These are phyloP conservation scores for Pyricularia sp. DNA, from an alignment of 2,329 filamentous ascomycete species.

Conservation along the genomic window DNA sequence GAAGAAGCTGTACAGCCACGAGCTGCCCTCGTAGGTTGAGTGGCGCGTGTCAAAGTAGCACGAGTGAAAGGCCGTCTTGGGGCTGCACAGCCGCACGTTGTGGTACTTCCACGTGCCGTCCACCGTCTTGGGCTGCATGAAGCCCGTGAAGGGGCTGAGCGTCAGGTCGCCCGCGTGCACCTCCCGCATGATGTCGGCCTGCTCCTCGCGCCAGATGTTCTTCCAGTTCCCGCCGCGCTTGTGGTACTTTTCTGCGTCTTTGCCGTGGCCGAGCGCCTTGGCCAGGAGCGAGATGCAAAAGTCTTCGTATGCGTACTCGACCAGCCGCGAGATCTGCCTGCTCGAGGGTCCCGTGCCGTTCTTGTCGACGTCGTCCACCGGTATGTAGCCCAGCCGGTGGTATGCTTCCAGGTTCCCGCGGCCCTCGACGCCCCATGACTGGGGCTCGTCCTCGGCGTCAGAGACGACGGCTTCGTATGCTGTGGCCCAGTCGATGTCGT, in stretches of 20 bases:
- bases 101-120: conserved; percentile 63
- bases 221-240: conserved; percentile 55
- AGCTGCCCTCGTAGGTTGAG: conserved; percentile 64
- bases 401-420: conserved; percentile 63
- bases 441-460: conserved; percentile 62
- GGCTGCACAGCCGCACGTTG: conserved; percentile 55
- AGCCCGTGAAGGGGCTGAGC: conserved; percentile 58
- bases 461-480: conserved; percentile 64
- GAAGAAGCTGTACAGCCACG: conserved; percentile 66
- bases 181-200: conserved; percentile 33
- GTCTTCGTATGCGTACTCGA: conserved; percentile 74
- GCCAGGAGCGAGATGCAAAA: conserved; percentile 60
- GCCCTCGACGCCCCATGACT: conserved; percentile 61
- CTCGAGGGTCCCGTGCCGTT: conserved; percentile 61
- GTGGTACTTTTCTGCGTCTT: conserved; percentile 51
- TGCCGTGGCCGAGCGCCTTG: conserved; percentile 39
- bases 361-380: conserved; percentile 57
- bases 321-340: conserved; percentile 59
- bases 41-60: conserved; percentile 47
- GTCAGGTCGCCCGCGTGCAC: conserved; percentile 31
- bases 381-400: conserved; percentile 64
- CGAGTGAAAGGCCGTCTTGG: conserved; percentile 34
- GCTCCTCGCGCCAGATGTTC: conserved; percentile 54
- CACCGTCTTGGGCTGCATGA: conserved; percentile 58
- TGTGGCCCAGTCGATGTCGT: conserved; percentile 54